phyloP scores from a whole-genome alignment of 306 rosid species.

The Cicer chorassanicum region DNA sequence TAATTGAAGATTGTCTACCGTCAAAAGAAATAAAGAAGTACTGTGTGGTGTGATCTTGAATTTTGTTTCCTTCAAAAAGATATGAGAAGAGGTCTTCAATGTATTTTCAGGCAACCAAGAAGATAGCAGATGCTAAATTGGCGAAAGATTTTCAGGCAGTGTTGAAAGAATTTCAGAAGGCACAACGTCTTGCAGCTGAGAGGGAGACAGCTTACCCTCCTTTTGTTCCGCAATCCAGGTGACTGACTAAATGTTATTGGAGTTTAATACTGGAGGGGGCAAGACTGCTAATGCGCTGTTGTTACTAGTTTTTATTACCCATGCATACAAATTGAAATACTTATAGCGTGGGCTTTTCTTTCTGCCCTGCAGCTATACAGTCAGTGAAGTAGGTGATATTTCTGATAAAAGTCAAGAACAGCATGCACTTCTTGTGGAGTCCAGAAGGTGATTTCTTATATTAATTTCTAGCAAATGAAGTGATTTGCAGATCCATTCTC shows the following conservation, averaged over 20 bases:
- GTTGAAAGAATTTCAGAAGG: conserved; percentile 93
- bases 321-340: conserved; percentile 20
- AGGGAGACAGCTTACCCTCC: conserved; percentile 93
- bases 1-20: too few relatives aligned
- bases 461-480: conserved; percentile 32
- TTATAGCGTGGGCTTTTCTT: conserved; percentile 35
- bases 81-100: conserved; percentile 22
- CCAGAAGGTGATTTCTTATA: conserved; percentile 70
- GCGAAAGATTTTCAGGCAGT: conserved; percentile 97
- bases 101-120: conserved; percentile 79
- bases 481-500: conserved; percentile 24
- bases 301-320: conserved; percentile 21
- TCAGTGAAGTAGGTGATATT: conserved; percentile 56
- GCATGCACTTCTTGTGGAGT: conserved; percentile 80
- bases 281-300: neutral
- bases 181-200: conserved; percentile 96
- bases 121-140: conserved; percentile 94
- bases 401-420: conserved; percentile 72
- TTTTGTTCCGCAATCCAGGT: conserved; percentile 89
- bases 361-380: conserved; percentile 67
- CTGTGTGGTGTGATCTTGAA: conserved; percentile 21
- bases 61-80: neutral
- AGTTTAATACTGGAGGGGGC: conserved; percentile 15
- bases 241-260: conserved; percentile 13
- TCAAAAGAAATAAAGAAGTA: neutral